Evolutionary conservation across 495 filamentous ascomycete genomes (phyloP), one percentile per base, ranked within the genome.

Genomic region (Haplographium delicatum): DNA sequence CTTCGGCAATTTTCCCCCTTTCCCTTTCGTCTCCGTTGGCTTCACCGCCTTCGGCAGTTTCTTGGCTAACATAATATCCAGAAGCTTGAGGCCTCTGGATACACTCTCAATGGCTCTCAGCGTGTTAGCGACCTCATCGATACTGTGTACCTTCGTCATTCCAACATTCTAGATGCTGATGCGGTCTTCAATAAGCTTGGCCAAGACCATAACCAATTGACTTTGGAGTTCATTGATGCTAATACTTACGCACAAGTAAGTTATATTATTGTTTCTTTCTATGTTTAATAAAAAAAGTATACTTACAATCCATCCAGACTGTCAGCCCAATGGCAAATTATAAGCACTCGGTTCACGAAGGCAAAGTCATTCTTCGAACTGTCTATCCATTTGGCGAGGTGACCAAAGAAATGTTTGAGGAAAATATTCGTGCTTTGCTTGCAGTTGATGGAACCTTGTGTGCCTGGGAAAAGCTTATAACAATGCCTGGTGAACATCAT

Each of bases 121-220:
- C 34, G 43, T 22, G 39, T 65, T 5, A 53, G 65, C 13, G 33
- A 62, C 1, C 44, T 48, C 24, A 55, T 51, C 9, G 61, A 60
- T 34, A 60, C 58, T 31, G 68, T 82, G n/a, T 81, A 75, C 55
- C 59, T 84, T 44, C n/a, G n/a, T 72, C 67, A 3, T 76, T 83
- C 53, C 11, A 76, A 86, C 52, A 75, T 84, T 37, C 69, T 72
- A 46, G 78, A 83, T 57, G 72, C 79, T 24, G 72, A 65, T 34
- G 68, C 68, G 18, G 66, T 72, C 15, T 69, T 72, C 49, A 62
- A 68, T 25, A 72, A 72, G 13, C 55, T 78, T 35, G 6, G 54
- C 70, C 26, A 15, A 24, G 61, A 67, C 38, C 60, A 26, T 18
- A 61, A 67, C 38, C 60, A 65, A 45, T 66, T 79, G 73, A 47